Evolutionary conservation across 441 rosid genomes (phyloP).

Genomic region (Gossypium schwendimanii): DNA sequence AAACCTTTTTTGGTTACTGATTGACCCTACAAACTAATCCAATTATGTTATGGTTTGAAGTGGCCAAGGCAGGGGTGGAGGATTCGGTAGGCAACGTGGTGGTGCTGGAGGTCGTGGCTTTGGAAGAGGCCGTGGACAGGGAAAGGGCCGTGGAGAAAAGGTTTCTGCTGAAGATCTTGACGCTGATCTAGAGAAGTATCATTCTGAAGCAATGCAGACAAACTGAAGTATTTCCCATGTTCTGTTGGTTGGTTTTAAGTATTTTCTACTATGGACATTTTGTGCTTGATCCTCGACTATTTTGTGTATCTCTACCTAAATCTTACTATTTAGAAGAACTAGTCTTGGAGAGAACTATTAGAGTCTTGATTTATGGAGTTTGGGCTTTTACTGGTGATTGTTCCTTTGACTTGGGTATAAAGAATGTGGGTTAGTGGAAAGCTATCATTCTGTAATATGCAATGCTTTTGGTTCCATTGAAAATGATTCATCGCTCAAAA

Average conservation of each 20-base stretch:
- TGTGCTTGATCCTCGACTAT: slow-evolving; percentile 26
- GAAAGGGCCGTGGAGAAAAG: slow-evolving; percentile 67
- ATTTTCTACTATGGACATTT: slow-evolving; percentile 23
- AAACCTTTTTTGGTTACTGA: background rate
- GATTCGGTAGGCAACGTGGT: slow-evolving; percentile 47
- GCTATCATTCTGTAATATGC: slow-evolving; percentile 29
- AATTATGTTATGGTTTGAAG: slow-evolving; percentile 18
- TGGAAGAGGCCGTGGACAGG: slow-evolving; percentile 64
- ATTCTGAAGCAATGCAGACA: slow-evolving; percentile 63
- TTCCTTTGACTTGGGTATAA: slow-evolving; percentile 35
- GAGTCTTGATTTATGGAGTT: slow-evolving; percentile 27
- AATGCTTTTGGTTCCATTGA: slow-evolving; percentile 25
- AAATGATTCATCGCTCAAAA: slow-evolving; percentile 20
- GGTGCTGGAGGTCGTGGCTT: slow-evolving; percentile 40
- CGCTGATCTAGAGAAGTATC: slow-evolving; percentile 85
- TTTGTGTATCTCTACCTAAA: slow-evolving; percentile 32
- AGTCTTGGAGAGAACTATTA: slow-evolving; percentile 25
- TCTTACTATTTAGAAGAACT: slow-evolving; percentile 20
- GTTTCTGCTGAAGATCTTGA: slow-evolving; percentile 88
- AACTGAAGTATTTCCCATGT: slow-evolving; percentile 35
- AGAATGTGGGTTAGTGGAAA: slow-evolving; percentile 31
- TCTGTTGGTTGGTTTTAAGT: slow-evolving; percentile 17
- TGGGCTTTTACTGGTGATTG: slow-evolving; percentile 30
- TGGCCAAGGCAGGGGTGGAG: slow-evolving; percentile 50
- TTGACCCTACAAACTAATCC: background rate